Conservation (phyloP, 2,329 filamentous ascomycete species). For the Ceratocystiopsis minuta region DNA sequence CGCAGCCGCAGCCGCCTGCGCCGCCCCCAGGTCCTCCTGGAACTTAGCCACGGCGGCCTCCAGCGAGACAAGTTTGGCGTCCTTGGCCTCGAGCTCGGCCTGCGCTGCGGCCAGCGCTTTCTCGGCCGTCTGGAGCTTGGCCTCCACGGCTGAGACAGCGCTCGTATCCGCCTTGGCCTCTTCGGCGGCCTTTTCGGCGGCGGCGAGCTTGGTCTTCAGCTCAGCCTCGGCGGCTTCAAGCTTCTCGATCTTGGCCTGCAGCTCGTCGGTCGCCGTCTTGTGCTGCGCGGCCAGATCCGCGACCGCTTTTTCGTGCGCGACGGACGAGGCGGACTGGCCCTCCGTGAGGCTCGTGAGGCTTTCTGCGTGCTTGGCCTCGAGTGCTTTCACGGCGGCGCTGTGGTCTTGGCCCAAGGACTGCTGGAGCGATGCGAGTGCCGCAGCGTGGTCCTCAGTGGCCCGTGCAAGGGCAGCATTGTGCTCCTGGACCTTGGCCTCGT, state of each 20-base stretch:
- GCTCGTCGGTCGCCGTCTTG: conserved; percentile 25
- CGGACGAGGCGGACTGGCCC: conserved; percentile 23
- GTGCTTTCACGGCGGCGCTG: conserved; percentile 25
- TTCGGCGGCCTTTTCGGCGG: conserved; percentile 27
- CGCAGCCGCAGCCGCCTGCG: conserved; percentile 24
- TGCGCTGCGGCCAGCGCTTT: conserved; percentile 18
- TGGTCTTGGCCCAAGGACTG: conserved; percentile 32
- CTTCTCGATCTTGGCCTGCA: conserved; percentile 38
- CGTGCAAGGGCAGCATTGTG: conserved; percentile 19
- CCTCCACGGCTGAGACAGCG: conserved; percentile 21
- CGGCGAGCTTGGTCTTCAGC: conserved; percentile 28
- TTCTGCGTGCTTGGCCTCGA: conserved; percentile 35
- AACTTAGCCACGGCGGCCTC: conserved; percentile 25
- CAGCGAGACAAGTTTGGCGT: conserved; percentile 20
- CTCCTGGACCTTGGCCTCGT: conserved; percentile 20
- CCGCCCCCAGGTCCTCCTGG: conserved; percentile 12
- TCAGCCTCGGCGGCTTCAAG: conserved; percentile 29
- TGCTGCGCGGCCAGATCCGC: conserved; percentile 32
- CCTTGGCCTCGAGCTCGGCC: conserved; percentile 25
- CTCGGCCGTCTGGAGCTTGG: conserved; percentile 20
- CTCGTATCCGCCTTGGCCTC: conserved; percentile 22
- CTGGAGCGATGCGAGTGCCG: conserved; percentile 32
- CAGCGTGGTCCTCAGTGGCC: conserved; percentile 28
- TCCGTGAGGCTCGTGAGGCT: conserved; percentile 28
- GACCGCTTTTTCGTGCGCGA: conserved; percentile 30